These are phyloP conservation scores for Mortierella sp. DNA, from an alignment of 371 early-diverging fungal genomes.

Conservation along the genomic window DNA sequence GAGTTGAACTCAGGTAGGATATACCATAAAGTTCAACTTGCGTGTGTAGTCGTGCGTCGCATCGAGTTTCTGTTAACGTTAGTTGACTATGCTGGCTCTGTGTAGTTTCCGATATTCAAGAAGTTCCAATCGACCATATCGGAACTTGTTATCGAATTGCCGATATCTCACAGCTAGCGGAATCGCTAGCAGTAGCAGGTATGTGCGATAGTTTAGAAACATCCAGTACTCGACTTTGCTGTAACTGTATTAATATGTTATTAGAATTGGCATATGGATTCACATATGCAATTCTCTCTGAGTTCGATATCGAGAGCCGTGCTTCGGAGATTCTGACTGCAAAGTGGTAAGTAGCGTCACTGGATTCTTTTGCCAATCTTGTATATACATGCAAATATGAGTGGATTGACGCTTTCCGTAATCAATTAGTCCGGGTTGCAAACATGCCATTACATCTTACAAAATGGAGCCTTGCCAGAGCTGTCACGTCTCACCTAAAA, in stretches of 20 bases:
- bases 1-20: slow-evolving; percentile 17
- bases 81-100: neutral
- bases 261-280: slow-evolving; percentile 32
- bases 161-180: slow-evolving; percentile 17
- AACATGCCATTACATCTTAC: slow-evolving; percentile 25
- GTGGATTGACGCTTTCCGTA: neutral
- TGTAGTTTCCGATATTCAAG: slow-evolving; percentile 14
- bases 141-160: slow-evolving; percentile 18
- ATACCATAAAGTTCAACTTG: neutral
- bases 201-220: neutral
- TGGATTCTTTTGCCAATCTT: too few species aligned
- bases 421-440: slow-evolving; percentile 26
- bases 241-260: neutral
- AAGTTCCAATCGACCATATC: slow-evolving; percentile 22
- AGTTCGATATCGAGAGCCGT: slow-evolving; percentile 38
- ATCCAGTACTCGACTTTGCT: too few species aligned
- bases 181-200: slow-evolving; percentile 11
- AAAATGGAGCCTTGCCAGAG: slow-evolving; percentile 30
- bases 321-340: slow-evolving; percentile 32
- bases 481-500: slow-evolving; percentile 19
- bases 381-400: neutral
- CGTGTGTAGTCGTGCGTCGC: neutral
- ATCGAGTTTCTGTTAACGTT: neutral
- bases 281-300: slow-evolving; percentile 25
- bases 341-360: slow-evolving; percentile 29